Evolutionary conservation across 148 eudicot genomes (phyloP).

Genomic region (Heliosperma pusillum): DNA sequence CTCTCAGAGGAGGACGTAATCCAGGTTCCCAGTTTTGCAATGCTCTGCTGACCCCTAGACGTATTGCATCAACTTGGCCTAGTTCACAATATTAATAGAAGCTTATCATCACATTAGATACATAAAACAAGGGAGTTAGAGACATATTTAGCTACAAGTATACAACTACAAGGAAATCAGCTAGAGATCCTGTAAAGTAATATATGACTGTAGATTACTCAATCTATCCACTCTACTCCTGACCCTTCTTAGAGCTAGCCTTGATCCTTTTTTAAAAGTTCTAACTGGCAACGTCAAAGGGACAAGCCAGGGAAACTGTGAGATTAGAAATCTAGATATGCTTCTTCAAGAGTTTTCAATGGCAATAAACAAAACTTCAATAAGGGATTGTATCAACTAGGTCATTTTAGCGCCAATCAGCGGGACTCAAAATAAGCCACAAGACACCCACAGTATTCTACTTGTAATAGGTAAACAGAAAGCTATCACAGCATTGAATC

Average conservation of each 20-base stretch:
- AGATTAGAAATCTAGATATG: background rate
- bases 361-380: background rate
- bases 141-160: too few relatives aligned
- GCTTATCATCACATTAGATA: background rate
- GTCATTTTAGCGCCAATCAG: background rate
- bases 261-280: background rate
- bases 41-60: slow-evolving; percentile 84
- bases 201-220: too few relatives aligned
- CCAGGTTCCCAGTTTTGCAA: slow-evolving; percentile 94
- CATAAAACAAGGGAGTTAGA: background rate
- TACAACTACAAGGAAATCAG: too few relatives aligned
- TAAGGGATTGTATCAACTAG: too few relatives aligned
- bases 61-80: slow-evolving; percentile 98
- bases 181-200: too few relatives aligned
- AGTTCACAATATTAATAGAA: slow-evolving; percentile 21
- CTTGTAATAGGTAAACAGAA: too few relatives aligned
- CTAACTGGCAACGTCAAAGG: too few relatives aligned
- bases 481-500: too few relatives aligned
- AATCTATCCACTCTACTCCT: too few relatives aligned
- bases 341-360: background rate
- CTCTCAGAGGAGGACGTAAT: slow-evolving; percentile 78
- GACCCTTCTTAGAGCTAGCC: background rate
- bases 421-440: too few relatives aligned
- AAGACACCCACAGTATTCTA: too few relatives aligned
- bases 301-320: background rate